These are phyloP conservation scores for Gleditsia sinensis DNA, from an alignment of 306 rosid species.

Conservation along the genomic window DNA sequence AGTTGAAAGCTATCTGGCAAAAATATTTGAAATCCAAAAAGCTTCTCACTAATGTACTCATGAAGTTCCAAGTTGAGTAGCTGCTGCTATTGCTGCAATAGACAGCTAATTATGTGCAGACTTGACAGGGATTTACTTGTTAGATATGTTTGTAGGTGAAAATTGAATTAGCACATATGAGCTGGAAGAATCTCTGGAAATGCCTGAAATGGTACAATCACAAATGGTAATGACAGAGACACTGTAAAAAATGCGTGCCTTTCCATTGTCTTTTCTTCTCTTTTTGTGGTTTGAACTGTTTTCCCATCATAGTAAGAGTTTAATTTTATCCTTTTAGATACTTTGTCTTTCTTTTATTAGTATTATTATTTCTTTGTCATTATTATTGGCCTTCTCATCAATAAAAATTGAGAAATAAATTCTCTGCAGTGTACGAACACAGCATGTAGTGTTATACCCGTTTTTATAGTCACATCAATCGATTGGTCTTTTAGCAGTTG, in stretches of 20 bases:
- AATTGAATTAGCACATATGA: constrained; percentile 1
- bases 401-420: no score
- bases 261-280: constrained; percentile 17
- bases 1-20: background rate
- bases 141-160: background rate
- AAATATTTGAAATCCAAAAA: constrained; percentile 33
- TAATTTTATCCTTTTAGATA: background rate
- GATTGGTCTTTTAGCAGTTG: no score
- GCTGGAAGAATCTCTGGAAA: constrained; percentile 31
- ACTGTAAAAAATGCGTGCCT: constrained; percentile 12
- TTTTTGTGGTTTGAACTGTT: background rate
- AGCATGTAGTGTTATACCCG: no score
- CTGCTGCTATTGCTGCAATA: background rate
- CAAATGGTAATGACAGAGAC: constrained; percentile 24
- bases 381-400: background rate
- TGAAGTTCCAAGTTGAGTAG: constrained; percentile 8
- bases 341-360: background rate
- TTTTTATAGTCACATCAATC: no score
- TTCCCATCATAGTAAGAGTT: background rate
- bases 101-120: constrained; percentile 33
- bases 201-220: constrained; percentile 12
- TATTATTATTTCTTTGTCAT: background rate
- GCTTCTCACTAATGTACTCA: constrained; percentile 23
- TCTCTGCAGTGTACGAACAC: no score
- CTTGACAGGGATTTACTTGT: background rate